Percentiles rank a stretch among this genome's conserved stretches.
Conservation (phyloP, 2,329 filamentous ascomycete genomes). For the Zasmidium citrigriseum region DNA sequence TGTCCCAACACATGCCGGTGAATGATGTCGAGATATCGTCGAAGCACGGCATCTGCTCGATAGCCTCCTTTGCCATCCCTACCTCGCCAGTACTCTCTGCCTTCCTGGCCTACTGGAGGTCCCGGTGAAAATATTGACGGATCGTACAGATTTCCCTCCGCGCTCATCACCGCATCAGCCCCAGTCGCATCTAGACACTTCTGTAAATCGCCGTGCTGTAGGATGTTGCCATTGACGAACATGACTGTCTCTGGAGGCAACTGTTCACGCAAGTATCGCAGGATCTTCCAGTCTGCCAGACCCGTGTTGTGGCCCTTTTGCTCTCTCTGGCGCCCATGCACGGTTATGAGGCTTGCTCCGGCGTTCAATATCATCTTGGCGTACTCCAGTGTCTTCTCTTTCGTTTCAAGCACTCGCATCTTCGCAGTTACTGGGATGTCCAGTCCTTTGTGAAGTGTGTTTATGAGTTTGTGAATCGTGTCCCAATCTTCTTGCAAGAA, state of each 20-base stretch:
- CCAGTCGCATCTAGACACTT: slow-evolving; percentile 79
- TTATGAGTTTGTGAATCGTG: slow-evolving; percentile 79
- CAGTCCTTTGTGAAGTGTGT: slow-evolving; percentile 75
- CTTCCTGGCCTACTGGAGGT: slow-evolving; percentile 65
- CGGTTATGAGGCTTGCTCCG: slow-evolving; percentile 88
- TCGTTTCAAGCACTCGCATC: slow-evolving; percentile 84
- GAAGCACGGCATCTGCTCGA: slow-evolving; percentile 81
- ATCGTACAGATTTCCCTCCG: slow-evolving; percentile 91
- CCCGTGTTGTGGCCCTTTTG: slow-evolving; percentile 97
- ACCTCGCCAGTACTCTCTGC: slow-evolving; percentile 84
- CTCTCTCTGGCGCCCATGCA: slow-evolving; percentile 84
- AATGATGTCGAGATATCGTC: slow-evolving; percentile 89
- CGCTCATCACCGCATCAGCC: slow-evolving; percentile 91
- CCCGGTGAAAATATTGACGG: slow-evolving; percentile 78
- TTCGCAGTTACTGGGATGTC: slow-evolving; percentile 90
- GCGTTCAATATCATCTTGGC: slow-evolving; percentile 83
- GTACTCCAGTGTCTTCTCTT: slow-evolving; percentile 83
- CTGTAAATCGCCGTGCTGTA: slow-evolving; percentile 76
- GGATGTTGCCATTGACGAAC: slow-evolving; percentile 94
- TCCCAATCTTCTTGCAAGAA: slow-evolving; percentile 93
- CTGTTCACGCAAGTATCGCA: slow-evolving; percentile 78
- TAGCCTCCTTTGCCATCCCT: slow-evolving; percentile 79
- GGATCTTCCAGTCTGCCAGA: slow-evolving; percentile 85
- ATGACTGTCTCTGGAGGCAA: slow-evolving; percentile 86
- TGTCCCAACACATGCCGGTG: slow-evolving; percentile 72